Evolutionary conservation across 805 yeast species (phyloP).

Genomic region (Lachancea nothofagi): DNA sequence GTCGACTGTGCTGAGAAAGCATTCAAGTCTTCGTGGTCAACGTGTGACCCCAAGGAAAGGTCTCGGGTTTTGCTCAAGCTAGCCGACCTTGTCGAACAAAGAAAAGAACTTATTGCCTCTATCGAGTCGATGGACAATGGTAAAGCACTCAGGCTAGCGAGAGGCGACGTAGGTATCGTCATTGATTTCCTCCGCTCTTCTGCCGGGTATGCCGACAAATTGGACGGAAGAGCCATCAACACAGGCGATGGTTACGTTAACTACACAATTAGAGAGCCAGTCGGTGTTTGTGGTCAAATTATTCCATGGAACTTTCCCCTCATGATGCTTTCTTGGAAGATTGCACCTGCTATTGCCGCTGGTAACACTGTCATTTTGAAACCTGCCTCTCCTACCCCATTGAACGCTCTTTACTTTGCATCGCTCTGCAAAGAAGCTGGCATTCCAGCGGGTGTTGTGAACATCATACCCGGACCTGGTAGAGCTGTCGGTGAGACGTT

Average conservation of each 20-base stretch:
- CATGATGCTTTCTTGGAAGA: conserved; percentile 74
- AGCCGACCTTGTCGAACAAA: conserved; percentile 63
- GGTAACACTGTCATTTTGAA: conserved; percentile 70
- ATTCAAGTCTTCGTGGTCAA: conserved; percentile 54
- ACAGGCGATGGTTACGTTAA: conserved; percentile 59
- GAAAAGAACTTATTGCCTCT: conserved; percentile 56
- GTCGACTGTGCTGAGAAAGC: conserved; percentile 64
- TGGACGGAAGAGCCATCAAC: conserved; percentile 58
- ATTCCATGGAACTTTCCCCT: conserved; percentile 86
- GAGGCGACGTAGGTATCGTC: conserved; percentile 62
- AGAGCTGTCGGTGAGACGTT: conserved; percentile 67
- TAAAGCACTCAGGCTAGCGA: conserved; percentile 59
- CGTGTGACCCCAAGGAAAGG: conserved; percentile 52
- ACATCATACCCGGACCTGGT: conserved; percentile 72
- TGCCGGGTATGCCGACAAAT: conserved; percentile 69
- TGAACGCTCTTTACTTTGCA: conserved; percentile 62
- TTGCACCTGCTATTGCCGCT: conserved; percentile 73
- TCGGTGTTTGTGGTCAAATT: conserved; percentile 79
- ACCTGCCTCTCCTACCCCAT: conserved; percentile 74
- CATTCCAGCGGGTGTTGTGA: conserved; percentile 69
- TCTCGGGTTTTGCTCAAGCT: conserved; percentile 49
- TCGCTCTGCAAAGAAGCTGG: conserved; percentile 61
- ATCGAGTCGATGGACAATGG: conserved; percentile 77
- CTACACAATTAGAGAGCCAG: conserved; percentile 66
- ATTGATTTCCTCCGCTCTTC: conserved; percentile 62